phyloP scores from a whole-genome alignment of 176 grass and related monocot species.

The Saccharum officinarum region DNA sequence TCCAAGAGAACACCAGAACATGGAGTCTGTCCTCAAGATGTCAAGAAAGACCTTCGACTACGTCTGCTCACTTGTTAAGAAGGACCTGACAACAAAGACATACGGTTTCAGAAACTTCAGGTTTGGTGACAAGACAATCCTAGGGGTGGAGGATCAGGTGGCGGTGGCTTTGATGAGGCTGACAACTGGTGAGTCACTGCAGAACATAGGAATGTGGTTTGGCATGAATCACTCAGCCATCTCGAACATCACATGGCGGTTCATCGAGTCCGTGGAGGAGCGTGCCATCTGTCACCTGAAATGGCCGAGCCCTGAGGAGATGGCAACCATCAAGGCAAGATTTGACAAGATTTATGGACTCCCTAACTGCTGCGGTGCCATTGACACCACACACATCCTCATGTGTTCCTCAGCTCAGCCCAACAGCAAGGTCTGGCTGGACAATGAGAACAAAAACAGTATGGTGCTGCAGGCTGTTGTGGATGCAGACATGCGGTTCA shows the following conservation, averaged over 20 bases:
- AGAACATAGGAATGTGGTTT: constrained; percentile 67
- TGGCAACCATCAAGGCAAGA: constrained; percentile 58
- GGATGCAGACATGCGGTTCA: constrained; percentile 79
- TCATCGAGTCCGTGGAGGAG: constrained; percentile 88
- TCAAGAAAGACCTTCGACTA: constrained; percentile 70
- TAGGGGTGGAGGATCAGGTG: constrained; percentile 79
- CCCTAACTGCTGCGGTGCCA: constrained; percentile 84
- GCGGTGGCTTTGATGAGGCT: constrained; percentile 81
- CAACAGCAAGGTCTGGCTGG: constrained; percentile 80
- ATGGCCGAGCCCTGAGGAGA: constrained; percentile 73
- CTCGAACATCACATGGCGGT: constrained; percentile 90
- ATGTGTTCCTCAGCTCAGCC: constrained; percentile 79
- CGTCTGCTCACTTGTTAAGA: constrained; percentile 53
- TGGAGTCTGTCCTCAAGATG: constrained; percentile 58
- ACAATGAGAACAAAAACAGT: constrained; percentile 76
- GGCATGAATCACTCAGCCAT: constrained; percentile 90
- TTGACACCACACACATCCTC: constrained; percentile 81
- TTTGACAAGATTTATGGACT: constrained; percentile 70
- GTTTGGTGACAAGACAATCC: constrained; percentile 57
- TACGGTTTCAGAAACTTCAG: constrained; percentile 63
- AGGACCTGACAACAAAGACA: constrained; percentile 50
- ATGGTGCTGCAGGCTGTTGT: constrained; percentile 92
- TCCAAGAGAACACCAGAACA: constrained; percentile 32
- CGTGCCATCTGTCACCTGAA: constrained; percentile 55
- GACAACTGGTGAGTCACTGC: constrained; percentile 73